Evolutionary conservation across 2,329 filamentous ascomycete genomes (phyloP), one percentile per base, ranked within the genome.

Genomic region (Aureobasidium sp.): DNA sequence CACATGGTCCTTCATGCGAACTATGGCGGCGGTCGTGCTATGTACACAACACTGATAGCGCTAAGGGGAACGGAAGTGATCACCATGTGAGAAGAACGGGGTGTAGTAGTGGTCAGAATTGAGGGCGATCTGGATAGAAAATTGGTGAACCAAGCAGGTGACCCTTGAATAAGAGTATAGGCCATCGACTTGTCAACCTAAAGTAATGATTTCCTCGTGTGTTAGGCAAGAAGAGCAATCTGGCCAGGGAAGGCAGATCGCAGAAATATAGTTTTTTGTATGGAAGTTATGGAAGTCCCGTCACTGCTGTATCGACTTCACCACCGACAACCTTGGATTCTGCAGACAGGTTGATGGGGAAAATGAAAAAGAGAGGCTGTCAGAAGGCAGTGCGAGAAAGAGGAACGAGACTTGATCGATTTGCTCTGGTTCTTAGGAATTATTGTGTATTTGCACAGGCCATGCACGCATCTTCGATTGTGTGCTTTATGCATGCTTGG

Each of bases 1-100:
- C 69, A 71, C 59, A 65, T 73, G 64, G 64, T 73, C 5, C 72
- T 74, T 53, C 72, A 73, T 62, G 71, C 71, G 9, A 69, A 70
- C 41, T 61, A 66, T 13, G 66, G 61, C 1, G 57, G 63, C 29
- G 68, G 62, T 9, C 55, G 63, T 20, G 59, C 53, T 15, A 62
- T 66, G 63, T 62, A 64, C 37, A 66, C 63, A 6, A 63, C 63
- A n/a, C n/a, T 61, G 26, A 63, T 63, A 36, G 20, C 61, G 26
- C 20, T 63, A 10, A 41, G 20, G 9, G 61, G 61, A 26, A 61
- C 57, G 20, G 36, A 51, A 29, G 57, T 60, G 13, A 32, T 60
- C 17, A 55, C 51, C 6, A 43, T 55, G 24, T 55, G 37, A 55
- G 51, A 32, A 15, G 15, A 48, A 9, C 24, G 26, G 27, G 24